These are phyloP conservation scores for Grifola frondosa DNA, from an alignment of 1,284 basidiomycete genomes.

Conservation along the genomic window DNA sequence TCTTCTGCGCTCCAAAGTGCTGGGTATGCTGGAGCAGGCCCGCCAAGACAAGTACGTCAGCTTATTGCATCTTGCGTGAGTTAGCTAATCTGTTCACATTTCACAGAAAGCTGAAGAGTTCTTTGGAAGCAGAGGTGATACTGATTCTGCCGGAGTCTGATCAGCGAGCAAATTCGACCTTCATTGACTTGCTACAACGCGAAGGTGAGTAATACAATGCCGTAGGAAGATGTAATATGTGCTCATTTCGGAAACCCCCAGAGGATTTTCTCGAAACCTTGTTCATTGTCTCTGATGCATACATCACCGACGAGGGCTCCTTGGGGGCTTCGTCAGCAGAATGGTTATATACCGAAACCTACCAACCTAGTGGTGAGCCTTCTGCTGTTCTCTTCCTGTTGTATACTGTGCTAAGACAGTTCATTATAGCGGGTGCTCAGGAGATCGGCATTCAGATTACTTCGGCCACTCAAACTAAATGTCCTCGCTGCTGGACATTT, in stretches of 20 bases:
- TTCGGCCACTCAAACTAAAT: conserved; percentile 59
- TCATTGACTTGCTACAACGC: conserved; percentile 53
- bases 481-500: conserved; percentile 80
- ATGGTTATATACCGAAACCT: conserved; percentile 49
- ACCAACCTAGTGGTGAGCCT: conserved; percentile 44
- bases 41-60: conserved; percentile 63
- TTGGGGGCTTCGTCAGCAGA: conserved; percentile 35
- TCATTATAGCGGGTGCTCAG: conserved; percentile 33
- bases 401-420: neutral
- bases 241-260: conserved; percentile 25
- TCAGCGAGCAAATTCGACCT: conserved; percentile 34
- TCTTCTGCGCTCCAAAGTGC: conserved; percentile 51
- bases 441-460: conserved; percentile 48
- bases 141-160: conserved; percentile 31
- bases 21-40: conserved; percentile 68
- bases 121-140: conserved; percentile 65
- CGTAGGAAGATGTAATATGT: no score
- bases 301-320: conserved; percentile 43
- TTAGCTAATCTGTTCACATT: neutral
- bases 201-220: conserved; percentile 57
- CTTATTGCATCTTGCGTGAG: neutral
- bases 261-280: conserved; percentile 65
- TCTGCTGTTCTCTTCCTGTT: neutral
- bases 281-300: conserved; percentile 76
- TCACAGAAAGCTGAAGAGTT: conserved; percentile 63